These are phyloP conservation scores for Metarhizium guizhouense DNA, from an alignment of 2,329 filamentous ascomycete species.

Conservation along the genomic window DNA sequence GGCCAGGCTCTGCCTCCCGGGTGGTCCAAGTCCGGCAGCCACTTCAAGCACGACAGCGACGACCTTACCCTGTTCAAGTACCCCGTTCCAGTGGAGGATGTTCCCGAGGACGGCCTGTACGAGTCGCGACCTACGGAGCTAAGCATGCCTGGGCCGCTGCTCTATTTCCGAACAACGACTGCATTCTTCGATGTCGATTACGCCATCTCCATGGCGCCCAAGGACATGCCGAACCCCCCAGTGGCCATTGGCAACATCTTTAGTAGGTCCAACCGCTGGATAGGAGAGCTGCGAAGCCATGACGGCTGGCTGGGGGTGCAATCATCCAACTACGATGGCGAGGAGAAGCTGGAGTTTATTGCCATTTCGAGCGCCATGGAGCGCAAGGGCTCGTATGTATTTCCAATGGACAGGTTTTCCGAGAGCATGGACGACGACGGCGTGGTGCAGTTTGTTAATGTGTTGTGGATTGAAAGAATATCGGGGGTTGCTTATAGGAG, in stretches of 20 bases:
- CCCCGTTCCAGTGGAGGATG: conserved; percentile 30
- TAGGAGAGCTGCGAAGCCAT: conserved; percentile 34
- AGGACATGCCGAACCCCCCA: conserved; percentile 27
- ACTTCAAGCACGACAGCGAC: conserved; percentile 33
- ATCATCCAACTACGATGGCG: conserved; percentile 36
- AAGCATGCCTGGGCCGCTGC: conserved; percentile 27
- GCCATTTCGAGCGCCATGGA: conserved; percentile 32
- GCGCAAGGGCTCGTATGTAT: conserved; percentile 31
- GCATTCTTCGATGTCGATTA: conserved; percentile 33
- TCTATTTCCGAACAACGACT: conserved; percentile 30
- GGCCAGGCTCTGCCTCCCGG: conserved; percentile 25
- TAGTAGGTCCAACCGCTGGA: conserved; percentile 25
- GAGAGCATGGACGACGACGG: conserved; percentile 33
- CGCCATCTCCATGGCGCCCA: conserved; percentile 24
- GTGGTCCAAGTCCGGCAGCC: conserved; percentile 27
- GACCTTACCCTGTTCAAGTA: conserved; percentile 30
- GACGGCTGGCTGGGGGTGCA: conserved; percentile 36
- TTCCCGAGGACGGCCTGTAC: conserved; percentile 19
- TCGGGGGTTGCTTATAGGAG: conserved; percentile 31
- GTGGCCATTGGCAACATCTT: conserved; percentile 35
- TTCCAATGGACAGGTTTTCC: conserved; percentile 28
- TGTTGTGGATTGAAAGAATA: conserved; percentile 37
- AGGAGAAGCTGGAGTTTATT: conserved; percentile 34
- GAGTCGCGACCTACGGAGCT: conserved; percentile 20
- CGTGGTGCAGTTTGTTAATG: conserved; percentile 35